Evolutionary conservation across 208 protist species (phyloP), one percentile per base, ranked within the genome.

Genomic region (Naegleria lovaniensis): DNA sequence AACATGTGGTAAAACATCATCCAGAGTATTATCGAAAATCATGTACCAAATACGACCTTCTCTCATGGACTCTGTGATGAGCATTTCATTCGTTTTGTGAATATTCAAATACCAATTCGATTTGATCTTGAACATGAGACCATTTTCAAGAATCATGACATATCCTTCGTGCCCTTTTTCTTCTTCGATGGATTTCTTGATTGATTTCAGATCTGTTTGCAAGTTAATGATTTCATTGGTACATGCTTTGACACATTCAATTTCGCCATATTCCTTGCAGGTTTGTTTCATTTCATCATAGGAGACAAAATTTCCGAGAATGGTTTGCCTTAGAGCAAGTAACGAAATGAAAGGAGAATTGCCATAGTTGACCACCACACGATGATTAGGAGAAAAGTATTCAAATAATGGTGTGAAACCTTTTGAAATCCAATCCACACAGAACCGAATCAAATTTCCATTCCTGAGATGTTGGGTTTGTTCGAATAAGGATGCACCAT

Each of bases 111-210:
- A 90, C 87, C 87, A 90, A 90, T 90, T 38, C 5, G 87, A 51
- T 90, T 90, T 90, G 3, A 90, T 51, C 79, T 90, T 90, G 59
- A 22, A 79, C 87, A 90, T 90, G 13, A 11, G 5, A 25, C 87
- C 87, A 79, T 83, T 40, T 16, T 40, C 6, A 36, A 90, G 79
- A 39, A 52, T 22, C 55, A 90, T 51, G 15, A 90, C 87, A 48
- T n/a, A 90, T 79, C 87, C 87, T 48, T 90, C 87, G 3, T 51
- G 7, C 33, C n/a, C 55, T 36, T 41, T 41, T 25, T 48, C 9
- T n/a, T 51, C 13, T 36, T 90, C 55, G 6, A 90, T 76, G 11
- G 29, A 0, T 6, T 29, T 76, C 13, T 43, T 43, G 0, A 89
- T 29, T 16, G 39, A 48, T 25, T 36, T 48, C 16, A 43, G n/a